Evolutionary conservation across 306 rosid genomes (phyloP).

Genomic region (Prunus persica): Prunus_persica_NCBIv2 NC_034012.1:12479001-12479500

Average conservation of each 20-base stretch:
- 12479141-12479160: constrained; percentile 44
- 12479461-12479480: too few species aligned
- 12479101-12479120: not conserved
- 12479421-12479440: not conserved
- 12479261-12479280: not conserved
- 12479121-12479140: constrained; percentile 27
- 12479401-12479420: not conserved
- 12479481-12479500: too few species aligned
- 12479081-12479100: not conserved
- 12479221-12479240: not conserved
- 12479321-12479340: not conserved
- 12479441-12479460: not conserved
- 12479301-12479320: not conserved
- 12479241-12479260: not conserved
- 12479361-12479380: not conserved
- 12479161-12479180: not conserved
- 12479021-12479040: constrained; percentile 91
- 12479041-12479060: constrained; percentile 90
- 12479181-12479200: not conserved
- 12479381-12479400: not conserved
- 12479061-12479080: not conserved
- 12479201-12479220: too few species aligned
- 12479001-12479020: constrained; percentile 94
- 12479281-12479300: not conserved
- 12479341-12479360: not conserved